These are phyloP conservation scores for Fomes fomentarius DNA, from an alignment of 1,284 basidiomycete genomes.

Conservation along the genomic window DNA sequence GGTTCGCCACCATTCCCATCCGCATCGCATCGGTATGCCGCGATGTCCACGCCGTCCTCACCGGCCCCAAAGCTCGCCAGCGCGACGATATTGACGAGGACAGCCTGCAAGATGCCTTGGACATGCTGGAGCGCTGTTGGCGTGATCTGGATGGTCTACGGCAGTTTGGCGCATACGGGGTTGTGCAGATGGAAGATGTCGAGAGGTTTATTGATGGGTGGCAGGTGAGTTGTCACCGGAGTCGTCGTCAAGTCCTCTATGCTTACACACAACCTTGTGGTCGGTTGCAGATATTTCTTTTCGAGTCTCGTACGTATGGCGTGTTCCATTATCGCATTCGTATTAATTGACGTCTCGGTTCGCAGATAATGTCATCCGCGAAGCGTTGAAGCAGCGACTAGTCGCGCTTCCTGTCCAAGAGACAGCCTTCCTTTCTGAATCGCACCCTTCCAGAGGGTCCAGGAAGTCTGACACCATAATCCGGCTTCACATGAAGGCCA, in stretches of 20 bases:
- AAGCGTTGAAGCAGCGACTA: constrained; percentile 60
- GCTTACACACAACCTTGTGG: constrained; percentile 5
- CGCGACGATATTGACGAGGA: constrained; percentile 62
- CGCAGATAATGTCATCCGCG: constrained; percentile 67
- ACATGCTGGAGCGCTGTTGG: constrained; percentile 79
- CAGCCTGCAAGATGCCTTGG: constrained; percentile 75
- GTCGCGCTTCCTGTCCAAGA: constrained; percentile 31
- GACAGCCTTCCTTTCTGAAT: constrained; percentile 24
- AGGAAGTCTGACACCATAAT: constrained; percentile 38
- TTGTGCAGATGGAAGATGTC: constrained; percentile 57
- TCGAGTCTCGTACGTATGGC: constrained; percentile 71
- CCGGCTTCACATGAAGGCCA: constrained; percentile 56
- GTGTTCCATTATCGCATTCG: neutral
- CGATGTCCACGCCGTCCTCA: constrained; percentile 73
- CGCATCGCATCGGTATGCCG: constrained; percentile 75
- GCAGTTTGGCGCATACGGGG: constrained; percentile 37
- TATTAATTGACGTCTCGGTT: constrained; percentile 12
- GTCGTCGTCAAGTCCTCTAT: constrained; percentile 17
- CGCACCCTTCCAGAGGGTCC: constrained; percentile 24
- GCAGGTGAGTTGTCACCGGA: constrained; percentile 51
- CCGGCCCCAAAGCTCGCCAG: constrained; percentile 70
- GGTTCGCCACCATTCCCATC: constrained; percentile 65
- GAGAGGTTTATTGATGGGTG: constrained; percentile 70
- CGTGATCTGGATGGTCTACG: constrained; percentile 76
- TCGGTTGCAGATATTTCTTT: constrained; percentile 64